Evolutionary conservation across 176 grass and related monocot species (phyloP), one percentile per base, ranked within the genome.

Genomic region (Lolium perenne): DNA sequence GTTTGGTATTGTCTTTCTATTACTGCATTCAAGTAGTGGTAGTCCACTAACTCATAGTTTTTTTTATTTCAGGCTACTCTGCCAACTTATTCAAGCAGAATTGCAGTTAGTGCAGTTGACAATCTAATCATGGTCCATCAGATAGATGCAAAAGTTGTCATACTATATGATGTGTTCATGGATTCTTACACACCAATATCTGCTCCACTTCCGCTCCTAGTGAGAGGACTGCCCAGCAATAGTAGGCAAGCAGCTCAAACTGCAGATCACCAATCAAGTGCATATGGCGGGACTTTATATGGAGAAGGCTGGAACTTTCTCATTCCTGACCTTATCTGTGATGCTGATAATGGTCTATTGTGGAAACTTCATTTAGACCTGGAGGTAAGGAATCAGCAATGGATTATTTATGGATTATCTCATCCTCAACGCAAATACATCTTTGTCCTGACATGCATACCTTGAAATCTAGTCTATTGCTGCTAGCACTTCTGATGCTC

Each of bases 71-170:
- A 98, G 96, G 92, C 90, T 43, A 88, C 79, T 61, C 68, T 98
- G 56, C 93, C 91, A 74, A 92, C 85, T 82, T 98, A 98, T 82
- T 95, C 96, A 84, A 92, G 83, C 79, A 90, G 88, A 86, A 85
- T 98, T 94, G 91, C 93, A 84, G 92, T 98, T n/a, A 95, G 93
- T 87, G 82, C 80, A 4, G 94, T 91, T 86, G 96, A 98, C 67
- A 98, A 98, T 85, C 89, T 98, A 68, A 85, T 95, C 83, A 88
- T 98, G 83, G 82, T 93, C 43, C 96, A 98, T 83, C 96, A 98
- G 91, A 87, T 98, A 75, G 96, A 98, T 94, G 90, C 96, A 71
- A 98, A 95, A 92, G 96, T 98, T 76, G 81, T 98, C 84, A 92
- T 98, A 81, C 86, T 98, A 22, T 98, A 98, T 22, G 93, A 98